These are phyloP conservation scores for Vachellia collinsii DNA, from an alignment of 306 rosid species.

Conservation along the genomic window DNA sequence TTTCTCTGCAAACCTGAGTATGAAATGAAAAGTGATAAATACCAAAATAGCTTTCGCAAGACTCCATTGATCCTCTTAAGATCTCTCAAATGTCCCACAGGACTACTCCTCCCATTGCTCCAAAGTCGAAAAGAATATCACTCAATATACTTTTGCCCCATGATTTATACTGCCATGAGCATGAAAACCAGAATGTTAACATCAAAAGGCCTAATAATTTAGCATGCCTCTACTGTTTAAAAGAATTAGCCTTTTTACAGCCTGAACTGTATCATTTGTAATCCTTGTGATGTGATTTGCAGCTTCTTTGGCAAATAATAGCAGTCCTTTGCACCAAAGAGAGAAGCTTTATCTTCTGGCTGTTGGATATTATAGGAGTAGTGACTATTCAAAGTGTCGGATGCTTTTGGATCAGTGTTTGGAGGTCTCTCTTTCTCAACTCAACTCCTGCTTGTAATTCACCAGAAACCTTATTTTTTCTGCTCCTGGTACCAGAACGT, in stretches of 20 bases:
- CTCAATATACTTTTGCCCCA: background rate
- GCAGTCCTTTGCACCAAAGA: slow-evolving; percentile 60
- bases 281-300: slow-evolving; percentile 37
- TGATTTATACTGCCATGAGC: slow-evolving; percentile 36
- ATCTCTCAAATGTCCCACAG: background rate
- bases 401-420: slow-evolving; percentile 74
- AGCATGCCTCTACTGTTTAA: background rate
- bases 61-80: slow-evolving; percentile 8
- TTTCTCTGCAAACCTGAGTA: slow-evolving; percentile 17
- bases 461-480: slow-evolving; percentile 17
- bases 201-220: slow-evolving; percentile 15
- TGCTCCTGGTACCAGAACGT: slow-evolving; percentile 8
- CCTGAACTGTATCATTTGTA: slow-evolving; percentile 21
- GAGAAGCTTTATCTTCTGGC: slow-evolving; percentile 88
- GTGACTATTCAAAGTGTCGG: slow-evolving; percentile 67
- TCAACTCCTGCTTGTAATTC: slow-evolving; percentile 13
- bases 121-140: background rate
- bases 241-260: slow-evolving; percentile 17
- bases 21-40: slow-evolving; percentile 6
- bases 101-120: slow-evolving; percentile 26
- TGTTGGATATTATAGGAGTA: slow-evolving; percentile 85
- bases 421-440: slow-evolving; percentile 46
- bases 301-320: slow-evolving; percentile 58
- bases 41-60: slow-evolving; percentile 24
- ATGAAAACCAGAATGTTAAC: slow-evolving; percentile 29